These are phyloP conservation scores for Trichoderma atroviride DNA, from an alignment of 2,329 filamentous ascomycete genomes.

Conservation along the genomic window DNA sequence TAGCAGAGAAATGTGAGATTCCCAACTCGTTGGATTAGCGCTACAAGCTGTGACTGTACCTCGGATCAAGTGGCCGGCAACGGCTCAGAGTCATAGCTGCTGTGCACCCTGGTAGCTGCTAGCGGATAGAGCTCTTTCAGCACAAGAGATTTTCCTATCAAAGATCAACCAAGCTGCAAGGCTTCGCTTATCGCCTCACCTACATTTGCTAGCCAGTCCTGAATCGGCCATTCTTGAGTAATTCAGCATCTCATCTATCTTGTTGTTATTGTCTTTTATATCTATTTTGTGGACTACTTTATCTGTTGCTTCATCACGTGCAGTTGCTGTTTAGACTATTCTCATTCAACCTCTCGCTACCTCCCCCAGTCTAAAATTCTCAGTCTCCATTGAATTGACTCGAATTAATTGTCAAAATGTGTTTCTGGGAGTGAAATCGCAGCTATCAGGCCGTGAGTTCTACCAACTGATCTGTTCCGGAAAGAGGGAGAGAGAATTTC, in stretches of 20 bases:
- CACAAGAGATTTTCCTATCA: conserved; percentile 1
- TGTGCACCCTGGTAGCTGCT: neutral
- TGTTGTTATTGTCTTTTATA: neutral
- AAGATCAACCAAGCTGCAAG: neutral
- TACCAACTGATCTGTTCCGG: neutral
- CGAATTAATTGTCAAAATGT: neutral
- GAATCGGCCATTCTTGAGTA: neutral
- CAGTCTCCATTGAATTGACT: neutral
- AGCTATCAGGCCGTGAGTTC: neutral
- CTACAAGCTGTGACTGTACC: neutral
- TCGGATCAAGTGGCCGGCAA: conserved; percentile 11
- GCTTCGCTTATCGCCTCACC: neutral
- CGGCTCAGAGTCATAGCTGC: conserved; percentile 9
- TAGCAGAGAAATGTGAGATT: neutral
- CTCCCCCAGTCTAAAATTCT: neutral
- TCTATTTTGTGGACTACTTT: neutral
- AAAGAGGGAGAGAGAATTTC: neutral
- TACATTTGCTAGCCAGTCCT: neutral
- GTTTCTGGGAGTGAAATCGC: neutral
- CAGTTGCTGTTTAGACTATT: neutral
- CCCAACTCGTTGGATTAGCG: neutral
- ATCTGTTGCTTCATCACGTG: neutral
- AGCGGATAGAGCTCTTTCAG: neutral
- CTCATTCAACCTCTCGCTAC: neutral
- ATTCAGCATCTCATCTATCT: neutral